Percentiles rank a stretch among this genome's conserved stretches.
Evolutionary conservation across 306 rosid genomes (phyloP).

Genomic region (Pueraria montana): DNA sequence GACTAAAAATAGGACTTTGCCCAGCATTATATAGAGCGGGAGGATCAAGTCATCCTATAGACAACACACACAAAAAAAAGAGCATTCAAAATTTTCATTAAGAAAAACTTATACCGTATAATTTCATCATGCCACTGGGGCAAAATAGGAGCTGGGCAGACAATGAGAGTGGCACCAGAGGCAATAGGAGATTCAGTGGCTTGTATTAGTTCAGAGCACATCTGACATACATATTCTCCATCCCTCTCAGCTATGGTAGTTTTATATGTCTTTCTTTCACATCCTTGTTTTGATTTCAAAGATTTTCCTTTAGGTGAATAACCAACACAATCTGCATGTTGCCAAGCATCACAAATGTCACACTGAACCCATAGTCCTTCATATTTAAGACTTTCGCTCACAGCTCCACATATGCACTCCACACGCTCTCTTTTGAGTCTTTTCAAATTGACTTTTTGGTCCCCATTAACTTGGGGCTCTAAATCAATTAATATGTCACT

Average conservation of each 20-base stretch:
- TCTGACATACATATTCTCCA: conserved; percentile 79
- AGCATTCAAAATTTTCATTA: conserved; percentile 35
- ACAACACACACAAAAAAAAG: neutral
- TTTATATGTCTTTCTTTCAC: conserved; percentile 62
- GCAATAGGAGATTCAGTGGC: conserved; percentile 85
- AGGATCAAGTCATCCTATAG: conserved; percentile 10
- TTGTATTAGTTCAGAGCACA: conserved; percentile 84
- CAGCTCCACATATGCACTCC: conserved; percentile 93
- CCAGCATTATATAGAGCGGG: neutral
- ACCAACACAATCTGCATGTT: conserved; percentile 96
- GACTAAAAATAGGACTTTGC: conserved; percentile 2
- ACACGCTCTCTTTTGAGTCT: conserved; percentile 88
- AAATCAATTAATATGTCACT: conserved; percentile 53
- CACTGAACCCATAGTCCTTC: conserved; percentile 98
- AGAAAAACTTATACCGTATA: conserved; percentile 63
- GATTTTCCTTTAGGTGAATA: conserved; percentile 77
- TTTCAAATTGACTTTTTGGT: conserved; percentile 58
- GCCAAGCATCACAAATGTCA: conserved; percentile 98
- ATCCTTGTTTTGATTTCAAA: conserved; percentile 61
- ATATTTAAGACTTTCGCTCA: conserved; percentile 77
- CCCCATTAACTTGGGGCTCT: conserved; percentile 47
- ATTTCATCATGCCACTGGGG: conserved; percentile 96
- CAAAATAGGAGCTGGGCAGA: conserved; percentile 94
- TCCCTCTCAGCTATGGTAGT: conserved; percentile 69
- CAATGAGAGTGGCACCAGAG: conserved; percentile 94